phyloP scores from a whole-genome alignment of 108 stramenopile genomes.

The Pseudonitzschia multiseries region DNA sequence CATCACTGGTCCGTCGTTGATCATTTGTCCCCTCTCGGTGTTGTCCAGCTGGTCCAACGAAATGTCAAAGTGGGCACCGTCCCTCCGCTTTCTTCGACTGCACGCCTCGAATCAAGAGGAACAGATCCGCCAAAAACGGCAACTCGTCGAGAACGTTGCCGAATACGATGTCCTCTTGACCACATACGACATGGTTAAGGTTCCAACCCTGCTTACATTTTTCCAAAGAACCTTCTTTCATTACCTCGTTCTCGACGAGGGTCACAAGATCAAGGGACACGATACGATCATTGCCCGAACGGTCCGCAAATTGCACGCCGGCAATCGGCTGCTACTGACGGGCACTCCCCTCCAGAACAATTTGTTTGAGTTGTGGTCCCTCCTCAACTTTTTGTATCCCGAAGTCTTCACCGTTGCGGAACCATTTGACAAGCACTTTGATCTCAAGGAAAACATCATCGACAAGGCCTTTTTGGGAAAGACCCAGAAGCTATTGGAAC shows the following conservation, averaged over 20 bases:
- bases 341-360: slow-evolving; percentile 92
- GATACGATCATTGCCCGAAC: slow-evolving; percentile 37
- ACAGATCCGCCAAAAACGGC: slow-evolving; percentile 32
- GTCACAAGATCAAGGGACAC: slow-evolving; percentile 79
- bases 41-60: slow-evolving; percentile 86
- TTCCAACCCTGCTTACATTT: slow-evolving; percentile 28
- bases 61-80: slow-evolving; percentile 75
- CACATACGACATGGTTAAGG: slow-evolving; percentile 72
- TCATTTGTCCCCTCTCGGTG: slow-evolving; percentile 87
- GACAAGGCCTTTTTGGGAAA: slow-evolving; percentile 57
- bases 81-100: slow-evolving; percentile 68
- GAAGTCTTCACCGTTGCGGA: slow-evolving; percentile 50
- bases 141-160: slow-evolving; percentile 30
- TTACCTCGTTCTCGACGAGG: slow-evolving; percentile 83
- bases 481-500: slow-evolving; percentile 61
- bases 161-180: slow-evolving; percentile 63
- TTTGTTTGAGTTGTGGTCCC: slow-evolving; percentile 65
- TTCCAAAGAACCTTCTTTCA: slow-evolving; percentile 53
- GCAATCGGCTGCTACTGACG: slow-evolving; percentile 58
- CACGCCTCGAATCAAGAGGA: slow-evolving; percentile 46
- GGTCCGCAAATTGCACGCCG: slow-evolving; percentile 54
- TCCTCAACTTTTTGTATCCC: slow-evolving; percentile 73
- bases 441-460: slow-evolving; percentile 61
- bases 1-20: slow-evolving; percentile 74
- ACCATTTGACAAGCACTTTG: slow-evolving; percentile 79